Percentiles rank a stretch among this genome's conserved stretches.
phyloP scores from a whole-genome alignment of 495 filamentous ascomycete genomes.

The Penicillium coffeae region DNA sequence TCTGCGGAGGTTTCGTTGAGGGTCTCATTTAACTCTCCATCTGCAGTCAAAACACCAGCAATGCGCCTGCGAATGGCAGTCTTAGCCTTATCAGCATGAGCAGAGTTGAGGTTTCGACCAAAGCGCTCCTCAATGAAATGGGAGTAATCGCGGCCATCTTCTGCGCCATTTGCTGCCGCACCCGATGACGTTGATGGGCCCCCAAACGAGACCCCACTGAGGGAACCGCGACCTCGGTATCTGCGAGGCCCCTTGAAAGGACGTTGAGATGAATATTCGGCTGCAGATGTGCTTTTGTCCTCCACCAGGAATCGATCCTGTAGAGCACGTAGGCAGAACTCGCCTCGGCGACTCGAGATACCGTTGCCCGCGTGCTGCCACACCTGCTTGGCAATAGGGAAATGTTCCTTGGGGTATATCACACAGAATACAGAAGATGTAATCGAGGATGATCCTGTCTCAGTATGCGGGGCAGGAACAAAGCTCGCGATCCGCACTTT shows the following conservation, averaged over 20 bases:
- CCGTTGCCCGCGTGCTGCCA: constrained; percentile 98
- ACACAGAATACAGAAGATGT: constrained; percentile 65
- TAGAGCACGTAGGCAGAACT: constrained; percentile 76
- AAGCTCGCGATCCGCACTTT: constrained; percentile 67
- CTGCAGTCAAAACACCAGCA: constrained; percentile 74
- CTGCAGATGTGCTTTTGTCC: constrained; percentile 26
- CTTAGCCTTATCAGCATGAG: constrained; percentile 75
- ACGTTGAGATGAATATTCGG: constrained; percentile 36
- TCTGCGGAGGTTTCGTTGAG: constrained; percentile 41
- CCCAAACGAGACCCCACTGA: constrained; percentile 20
- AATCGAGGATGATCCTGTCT: constrained; percentile 25
- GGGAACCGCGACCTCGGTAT: constrained; percentile 61
- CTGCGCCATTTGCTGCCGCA: constrained; percentile 11
- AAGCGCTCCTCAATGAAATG: constrained; percentile 93
- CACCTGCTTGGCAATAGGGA: constrained; percentile 74
- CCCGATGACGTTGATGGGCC: constrained; percentile 7
- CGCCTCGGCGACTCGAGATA: constrained; percentile 83
- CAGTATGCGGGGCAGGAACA: constrained; percentile 45
- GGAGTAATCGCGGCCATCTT: constrained; percentile 62
- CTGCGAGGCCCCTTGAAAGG: constrained; percentile 62
- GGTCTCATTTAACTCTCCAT: constrained; percentile 66
- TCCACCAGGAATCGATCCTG: constrained; percentile 66
- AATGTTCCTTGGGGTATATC: constrained; percentile 62
- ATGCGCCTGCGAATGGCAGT: constrained; percentile 82
- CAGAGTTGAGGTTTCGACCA: constrained; percentile 80